Percentiles rank a stretch among this genome's conserved stretches.
These are phyloP conservation scores for Penicillium crystallinum DNA, from an alignment of 495 filamentous ascomycete genomes.

Conservation along the genomic window DNA sequence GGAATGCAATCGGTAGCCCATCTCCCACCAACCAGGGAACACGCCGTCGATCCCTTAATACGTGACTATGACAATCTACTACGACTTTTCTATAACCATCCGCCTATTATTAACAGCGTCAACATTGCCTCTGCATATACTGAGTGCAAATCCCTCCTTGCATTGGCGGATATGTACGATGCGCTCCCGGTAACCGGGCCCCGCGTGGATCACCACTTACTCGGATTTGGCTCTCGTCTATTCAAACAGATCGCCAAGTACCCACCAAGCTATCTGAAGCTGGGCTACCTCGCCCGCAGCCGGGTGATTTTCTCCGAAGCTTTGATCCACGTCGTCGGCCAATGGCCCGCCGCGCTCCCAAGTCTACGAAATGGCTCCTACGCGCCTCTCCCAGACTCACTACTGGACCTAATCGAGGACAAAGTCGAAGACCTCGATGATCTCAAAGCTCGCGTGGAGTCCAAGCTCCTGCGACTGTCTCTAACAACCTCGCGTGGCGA, in stretches of 20 bases:
- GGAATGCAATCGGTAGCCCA: constrained; percentile 51
- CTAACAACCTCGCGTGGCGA: constrained; percentile 77
- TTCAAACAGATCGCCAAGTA: constrained; percentile 96
- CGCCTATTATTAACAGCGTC: constrained; percentile 70
- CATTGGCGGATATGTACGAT: constrained; percentile 86
- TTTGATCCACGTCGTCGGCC: constrained; percentile 83
- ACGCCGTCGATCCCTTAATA: constrained; percentile 62
- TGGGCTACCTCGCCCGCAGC: constrained; percentile 78
- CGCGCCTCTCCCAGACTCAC: constrained; percentile 57
- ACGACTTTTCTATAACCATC: constrained; percentile 87
- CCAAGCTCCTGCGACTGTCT: constrained; percentile 71
- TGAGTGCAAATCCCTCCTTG: constrained; percentile 82
- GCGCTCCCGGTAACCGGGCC: constrained; percentile 80
- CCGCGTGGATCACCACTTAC: constrained; percentile 85
- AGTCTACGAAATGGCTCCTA: constrained; percentile 61
- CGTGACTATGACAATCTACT: constrained; percentile 93
- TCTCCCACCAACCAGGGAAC: constrained; percentile 28
- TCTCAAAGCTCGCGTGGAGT: constrained; percentile 61
- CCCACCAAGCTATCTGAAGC: constrained; percentile 81
- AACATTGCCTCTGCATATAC: constrained; percentile 88
- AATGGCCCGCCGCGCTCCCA: constrained; percentile 77
- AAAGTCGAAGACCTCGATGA: constrained; percentile 81
- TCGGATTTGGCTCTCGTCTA: constrained; percentile 81
- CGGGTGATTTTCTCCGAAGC: constrained; percentile 88
- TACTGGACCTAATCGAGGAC: constrained; percentile 85